Evolutionary conservation across 805 yeast genomes (phyloP).

Genomic region (Wickerhamomyces xylosicus): DNA sequence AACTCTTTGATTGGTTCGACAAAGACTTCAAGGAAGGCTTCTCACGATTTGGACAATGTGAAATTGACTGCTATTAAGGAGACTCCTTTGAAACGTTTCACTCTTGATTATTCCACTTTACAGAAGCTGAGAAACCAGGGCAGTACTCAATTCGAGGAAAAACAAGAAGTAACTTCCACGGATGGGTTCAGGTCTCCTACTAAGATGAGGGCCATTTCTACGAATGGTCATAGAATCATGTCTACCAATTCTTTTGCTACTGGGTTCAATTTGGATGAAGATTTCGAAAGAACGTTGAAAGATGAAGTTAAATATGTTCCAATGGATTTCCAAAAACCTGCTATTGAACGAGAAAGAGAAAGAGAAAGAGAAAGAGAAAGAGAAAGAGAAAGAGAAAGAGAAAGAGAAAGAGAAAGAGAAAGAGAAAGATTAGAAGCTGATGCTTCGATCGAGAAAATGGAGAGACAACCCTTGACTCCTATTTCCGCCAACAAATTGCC

Average conservation of each 20-base stretch:
- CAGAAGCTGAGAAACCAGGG: too few relatives aligned
- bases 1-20: conserved; percentile 3
- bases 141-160: too few relatives aligned
- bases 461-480: too few relatives aligned
- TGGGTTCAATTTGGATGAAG: conserved; percentile 11
- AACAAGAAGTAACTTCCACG: conserved; percentile 3
- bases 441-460: too few relatives aligned
- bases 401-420: too few relatives aligned
- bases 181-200: background rate
- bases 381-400: too few relatives aligned
- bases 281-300: conserved; percentile 12
- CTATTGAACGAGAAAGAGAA: conserved; percentile 1
- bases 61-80: background rate
- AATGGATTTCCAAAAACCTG: background rate
- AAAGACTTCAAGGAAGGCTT: background rate
- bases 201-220: background rate
- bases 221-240: conserved; percentile 3
- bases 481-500: conserved; percentile 19
- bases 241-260: conserved; percentile 10
- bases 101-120: conserved; percentile 1
- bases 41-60: background rate
- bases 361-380: too few relatives aligned
- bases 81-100: background rate
- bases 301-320: background rate
- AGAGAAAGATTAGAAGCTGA: too few relatives aligned